phyloP scores from a whole-genome alignment of 306 rosid genomes.

The Nissolia schottii region DNA sequence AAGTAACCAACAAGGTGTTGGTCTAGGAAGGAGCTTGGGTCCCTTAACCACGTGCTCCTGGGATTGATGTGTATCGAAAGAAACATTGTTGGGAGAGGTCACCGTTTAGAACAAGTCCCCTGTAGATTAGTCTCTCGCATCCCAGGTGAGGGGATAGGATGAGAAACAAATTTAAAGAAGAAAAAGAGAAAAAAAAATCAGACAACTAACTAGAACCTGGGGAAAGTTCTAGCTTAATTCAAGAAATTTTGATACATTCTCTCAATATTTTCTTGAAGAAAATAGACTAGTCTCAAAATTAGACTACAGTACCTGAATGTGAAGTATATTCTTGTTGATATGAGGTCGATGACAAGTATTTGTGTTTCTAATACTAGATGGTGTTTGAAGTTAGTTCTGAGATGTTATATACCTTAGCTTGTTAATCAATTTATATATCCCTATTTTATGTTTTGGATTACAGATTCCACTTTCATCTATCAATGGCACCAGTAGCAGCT shows the following conservation, averaged over 20 bases:
- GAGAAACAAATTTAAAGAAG: too few species aligned
- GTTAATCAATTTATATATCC: neutral
- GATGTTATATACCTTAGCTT: neutral
- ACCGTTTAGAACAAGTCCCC: too few species aligned
- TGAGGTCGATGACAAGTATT: neutral
- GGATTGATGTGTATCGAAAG: too few species aligned
- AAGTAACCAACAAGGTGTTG: too few species aligned
- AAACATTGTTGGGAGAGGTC: too few species aligned
- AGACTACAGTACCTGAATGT: neutral
- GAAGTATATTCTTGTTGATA: neutral
- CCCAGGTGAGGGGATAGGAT: too few species aligned
- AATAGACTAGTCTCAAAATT: neutral
- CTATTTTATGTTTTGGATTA: constrained; percentile 10
- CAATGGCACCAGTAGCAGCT: constrained; percentile 62
- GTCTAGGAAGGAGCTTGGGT: too few species aligned
- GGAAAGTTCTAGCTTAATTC: too few species aligned
- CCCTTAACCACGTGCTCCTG: too few species aligned
- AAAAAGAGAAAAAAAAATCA: neutral
- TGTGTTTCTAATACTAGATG: neutral
- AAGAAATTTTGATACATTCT: neutral
- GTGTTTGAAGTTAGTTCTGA: neutral
- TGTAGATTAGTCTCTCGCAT: too few species aligned
- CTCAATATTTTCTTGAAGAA: neutral
- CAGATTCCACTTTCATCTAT: constrained; percentile 35
- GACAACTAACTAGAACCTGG: too few species aligned